Evolutionary conservation across 129 eudicot genomes (phyloP).

Genomic region (Centaurea solstitialis): DNA sequence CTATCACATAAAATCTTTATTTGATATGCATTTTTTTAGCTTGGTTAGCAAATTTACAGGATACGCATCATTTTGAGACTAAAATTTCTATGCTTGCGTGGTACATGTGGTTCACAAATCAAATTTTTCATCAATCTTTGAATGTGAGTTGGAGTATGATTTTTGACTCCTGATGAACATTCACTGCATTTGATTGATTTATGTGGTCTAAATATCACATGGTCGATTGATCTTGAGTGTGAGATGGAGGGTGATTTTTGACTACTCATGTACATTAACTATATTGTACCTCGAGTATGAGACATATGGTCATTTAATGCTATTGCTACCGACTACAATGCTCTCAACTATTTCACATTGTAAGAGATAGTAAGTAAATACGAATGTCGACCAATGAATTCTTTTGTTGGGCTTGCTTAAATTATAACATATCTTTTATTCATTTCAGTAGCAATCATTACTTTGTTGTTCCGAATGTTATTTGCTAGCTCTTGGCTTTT

Average conservation of each 20-base stretch:
- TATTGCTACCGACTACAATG: background rate
- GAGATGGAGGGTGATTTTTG: constrained; percentile 16
- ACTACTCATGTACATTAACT: constrained; percentile 29
- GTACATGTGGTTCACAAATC: background rate
- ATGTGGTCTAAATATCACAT: constrained; percentile 11
- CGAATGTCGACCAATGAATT: background rate
- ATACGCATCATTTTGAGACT: background rate
- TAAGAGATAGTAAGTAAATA: background rate
- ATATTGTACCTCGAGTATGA: constrained; percentile 11
- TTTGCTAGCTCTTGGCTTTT: background rate
- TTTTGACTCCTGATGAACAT: constrained; percentile 26
- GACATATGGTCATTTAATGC: constrained; percentile 14
- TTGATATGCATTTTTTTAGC: background rate
- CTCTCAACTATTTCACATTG: constrained; percentile 15
- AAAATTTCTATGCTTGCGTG: constrained; percentile 11
- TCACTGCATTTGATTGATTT: constrained; percentile 11
- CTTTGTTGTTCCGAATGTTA: background rate
- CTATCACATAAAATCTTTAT: background rate
- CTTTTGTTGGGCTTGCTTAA: background rate
- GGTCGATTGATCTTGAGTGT: constrained; percentile 6
- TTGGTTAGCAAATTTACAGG: background rate
- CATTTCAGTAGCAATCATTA: background rate
- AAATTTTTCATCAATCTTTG: constrained; percentile 15
- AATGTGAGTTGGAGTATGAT: constrained; percentile 7
- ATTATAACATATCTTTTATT: background rate